Evolutionary conservation across 2,329 filamentous ascomycete genomes (phyloP).

Genomic region (Lasiodiplodia hormozganensis): DNA sequence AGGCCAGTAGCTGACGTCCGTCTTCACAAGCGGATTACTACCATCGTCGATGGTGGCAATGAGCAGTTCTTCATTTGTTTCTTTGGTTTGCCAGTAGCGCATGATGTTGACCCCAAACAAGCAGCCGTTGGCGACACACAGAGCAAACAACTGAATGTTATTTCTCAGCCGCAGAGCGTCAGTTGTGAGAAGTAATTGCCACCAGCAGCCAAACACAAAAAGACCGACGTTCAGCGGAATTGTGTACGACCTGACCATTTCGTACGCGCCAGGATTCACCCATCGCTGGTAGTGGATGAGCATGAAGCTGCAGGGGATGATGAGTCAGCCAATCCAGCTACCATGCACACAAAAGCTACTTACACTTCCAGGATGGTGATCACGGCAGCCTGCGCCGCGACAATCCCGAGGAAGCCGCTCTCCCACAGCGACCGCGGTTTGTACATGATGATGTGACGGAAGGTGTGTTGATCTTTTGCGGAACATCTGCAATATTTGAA

Average conservation of each 20-base stretch:
- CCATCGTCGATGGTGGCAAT: neutral
- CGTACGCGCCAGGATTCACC: neutral
- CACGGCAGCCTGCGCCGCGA: conserved; percentile 6
- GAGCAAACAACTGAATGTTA: conserved; percentile 36
- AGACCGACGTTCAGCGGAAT: conserved; percentile 4
- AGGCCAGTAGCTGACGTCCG: conserved; percentile 29
- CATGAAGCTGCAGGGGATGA: conserved; percentile 1
- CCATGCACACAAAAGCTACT: neutral
- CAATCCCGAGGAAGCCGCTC: conserved; percentile 6
- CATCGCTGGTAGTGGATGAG: conserved; percentile 4
- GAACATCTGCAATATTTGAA: neutral
- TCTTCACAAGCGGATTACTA: conserved; percentile 32
- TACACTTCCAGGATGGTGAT: conserved; percentile 10
- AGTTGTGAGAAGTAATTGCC: conserved; percentile 34
- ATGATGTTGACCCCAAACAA: conserved; percentile 34
- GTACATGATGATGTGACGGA: conserved; percentile 8
- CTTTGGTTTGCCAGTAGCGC: conserved; percentile 29
- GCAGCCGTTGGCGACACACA: conserved; percentile 34
- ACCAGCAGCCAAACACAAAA: conserved; percentile 34
- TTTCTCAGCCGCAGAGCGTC: conserved; percentile 37
- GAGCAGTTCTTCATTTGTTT: neutral
- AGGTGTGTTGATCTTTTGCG: neutral
- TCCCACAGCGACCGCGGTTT: conserved; percentile 19
- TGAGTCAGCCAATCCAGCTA: neutral
- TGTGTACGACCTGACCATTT: neutral